Conservation (phyloP, 345 rosid species). For the Hibiscus mutabilis region DNA sequence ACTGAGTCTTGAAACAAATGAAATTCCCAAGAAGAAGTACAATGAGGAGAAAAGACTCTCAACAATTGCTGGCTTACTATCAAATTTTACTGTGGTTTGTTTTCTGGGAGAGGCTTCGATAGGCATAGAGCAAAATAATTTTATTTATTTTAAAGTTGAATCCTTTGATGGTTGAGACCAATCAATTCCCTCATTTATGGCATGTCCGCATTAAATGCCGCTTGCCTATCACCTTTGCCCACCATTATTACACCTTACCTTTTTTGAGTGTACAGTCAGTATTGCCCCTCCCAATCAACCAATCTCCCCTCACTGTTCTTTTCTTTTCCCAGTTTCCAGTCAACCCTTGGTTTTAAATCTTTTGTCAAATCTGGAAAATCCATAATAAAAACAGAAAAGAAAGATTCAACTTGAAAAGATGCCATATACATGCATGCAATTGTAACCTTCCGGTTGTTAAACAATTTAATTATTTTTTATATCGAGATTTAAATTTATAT, state of each 20-base stretch:
- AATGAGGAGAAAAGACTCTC: conserved; percentile 2
- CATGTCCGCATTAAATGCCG: conserved; percentile 44
- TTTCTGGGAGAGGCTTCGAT: background rate
- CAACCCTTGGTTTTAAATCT: background rate
- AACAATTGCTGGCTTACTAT: conserved; percentile 11
- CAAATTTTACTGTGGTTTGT: background rate
- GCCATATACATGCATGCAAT: too few relatives aligned
- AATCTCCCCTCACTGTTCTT: background rate
- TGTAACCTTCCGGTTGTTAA: background rate
- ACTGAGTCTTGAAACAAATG: too few relatives aligned
- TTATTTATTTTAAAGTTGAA: background rate
- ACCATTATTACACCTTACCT: conserved; percentile 20
- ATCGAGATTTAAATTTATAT: too few relatives aligned
- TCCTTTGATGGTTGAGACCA: background rate
- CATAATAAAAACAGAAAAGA: background rate
- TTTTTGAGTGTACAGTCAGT: conserved; percentile 5
- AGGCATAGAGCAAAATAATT: background rate
- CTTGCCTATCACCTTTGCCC: conserved; percentile 6
- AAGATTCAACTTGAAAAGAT: background rate
- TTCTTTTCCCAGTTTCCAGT: background rate
- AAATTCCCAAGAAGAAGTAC: background rate
- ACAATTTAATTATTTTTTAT: too few relatives aligned
- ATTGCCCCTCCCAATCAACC: conserved; percentile 15
- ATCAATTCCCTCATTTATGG: conserved; percentile 27
- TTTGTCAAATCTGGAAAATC: background rate